phyloP scores from a whole-genome alignment of 2,329 filamentous ascomycete genomes.

The Sordariomycetes sp. region DNA sequence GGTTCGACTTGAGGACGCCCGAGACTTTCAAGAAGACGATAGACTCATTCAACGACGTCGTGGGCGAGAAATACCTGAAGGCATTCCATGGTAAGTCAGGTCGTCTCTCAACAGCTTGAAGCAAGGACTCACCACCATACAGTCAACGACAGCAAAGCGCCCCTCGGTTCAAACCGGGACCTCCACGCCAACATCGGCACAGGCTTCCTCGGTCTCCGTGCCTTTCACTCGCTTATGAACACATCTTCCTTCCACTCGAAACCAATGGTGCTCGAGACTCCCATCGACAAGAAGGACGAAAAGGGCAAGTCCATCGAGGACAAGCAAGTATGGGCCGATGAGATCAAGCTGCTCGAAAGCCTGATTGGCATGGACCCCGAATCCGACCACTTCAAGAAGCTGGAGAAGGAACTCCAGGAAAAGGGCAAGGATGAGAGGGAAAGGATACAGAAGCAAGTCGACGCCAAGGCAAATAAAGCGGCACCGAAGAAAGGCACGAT shows the following conservation, averaged over 20 bases:
- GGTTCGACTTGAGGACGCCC: slow-evolving; percentile 77
- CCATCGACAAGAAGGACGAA: slow-evolving; percentile 62
- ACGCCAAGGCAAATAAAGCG: slow-evolving; percentile 60
- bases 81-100: slow-evolving; percentile 62
- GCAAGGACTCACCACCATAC: background rate
- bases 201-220: slow-evolving; percentile 80
- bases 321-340: slow-evolving; percentile 76
- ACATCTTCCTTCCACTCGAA: slow-evolving; percentile 64
- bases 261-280: slow-evolving; percentile 95
- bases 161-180: slow-evolving; percentile 71
- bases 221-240: slow-evolving; percentile 90
- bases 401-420: slow-evolving; percentile 57
- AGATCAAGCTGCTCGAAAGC: slow-evolving; percentile 90
- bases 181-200: slow-evolving; percentile 95
- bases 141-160: slow-evolving; percentile 93
- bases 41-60: slow-evolving; percentile 62
- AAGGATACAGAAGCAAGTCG: slow-evolving; percentile 70
- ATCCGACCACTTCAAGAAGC: slow-evolving; percentile 57
- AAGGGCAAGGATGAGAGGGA: slow-evolving; percentile 62
- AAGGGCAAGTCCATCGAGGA: slow-evolving; percentile 66
- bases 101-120: too few species aligned
- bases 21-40: slow-evolving; percentile 66
- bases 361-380: slow-evolving; percentile 78
- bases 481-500: slow-evolving; percentile 24
- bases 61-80: slow-evolving; percentile 71